A percentile compares a stretch with the other conserved stretches of the same genome.
Evolutionary conservation across 2,329 filamentous ascomycete genomes (phyloP).

Genomic region (Pseudogymnoascus sp.): DNA sequence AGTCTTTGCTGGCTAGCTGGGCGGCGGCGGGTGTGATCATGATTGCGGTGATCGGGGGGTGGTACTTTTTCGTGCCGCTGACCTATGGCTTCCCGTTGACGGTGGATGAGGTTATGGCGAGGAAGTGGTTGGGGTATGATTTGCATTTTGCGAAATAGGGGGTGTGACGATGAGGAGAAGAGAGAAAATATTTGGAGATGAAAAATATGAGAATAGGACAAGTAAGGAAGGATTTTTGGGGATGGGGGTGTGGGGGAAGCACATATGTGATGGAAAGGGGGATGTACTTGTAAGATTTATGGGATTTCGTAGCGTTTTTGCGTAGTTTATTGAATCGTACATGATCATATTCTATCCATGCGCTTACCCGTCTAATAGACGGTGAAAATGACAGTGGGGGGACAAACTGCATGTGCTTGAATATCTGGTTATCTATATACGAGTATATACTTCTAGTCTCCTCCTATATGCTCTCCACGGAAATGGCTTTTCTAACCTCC

Average conservation of each 20-base stretch:
- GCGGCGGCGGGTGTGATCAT: conserved; percentile 66
- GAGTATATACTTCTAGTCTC: background rate
- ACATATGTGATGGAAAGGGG: background rate
- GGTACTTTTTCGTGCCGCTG: conserved; percentile 88
- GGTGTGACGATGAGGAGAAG: background rate
- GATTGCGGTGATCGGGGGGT: conserved; percentile 60
- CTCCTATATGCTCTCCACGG: no score
- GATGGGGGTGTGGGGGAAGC: background rate
- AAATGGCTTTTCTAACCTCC: no score
- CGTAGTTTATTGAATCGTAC: background rate
- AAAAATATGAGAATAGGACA: background rate
- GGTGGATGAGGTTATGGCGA: conserved; percentile 66
- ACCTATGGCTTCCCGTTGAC: conserved; percentile 89
- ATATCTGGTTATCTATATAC: background rate
- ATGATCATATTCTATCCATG: background rate
- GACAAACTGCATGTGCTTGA: no score
- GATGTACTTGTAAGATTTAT: background rate
- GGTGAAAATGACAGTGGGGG: no score
- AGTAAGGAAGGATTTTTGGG: background rate
- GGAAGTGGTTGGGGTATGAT: conserved; percentile 96
- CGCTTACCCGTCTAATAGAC: no score
- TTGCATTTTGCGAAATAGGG: conserved; percentile 91
- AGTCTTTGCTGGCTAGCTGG: conserved; percentile 74
- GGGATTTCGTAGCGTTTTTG: background rate
- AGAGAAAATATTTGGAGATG: background rate